Evolutionary conservation across 352 stramenopile species (phyloP).

Genomic region (Albugo candida): DNA sequence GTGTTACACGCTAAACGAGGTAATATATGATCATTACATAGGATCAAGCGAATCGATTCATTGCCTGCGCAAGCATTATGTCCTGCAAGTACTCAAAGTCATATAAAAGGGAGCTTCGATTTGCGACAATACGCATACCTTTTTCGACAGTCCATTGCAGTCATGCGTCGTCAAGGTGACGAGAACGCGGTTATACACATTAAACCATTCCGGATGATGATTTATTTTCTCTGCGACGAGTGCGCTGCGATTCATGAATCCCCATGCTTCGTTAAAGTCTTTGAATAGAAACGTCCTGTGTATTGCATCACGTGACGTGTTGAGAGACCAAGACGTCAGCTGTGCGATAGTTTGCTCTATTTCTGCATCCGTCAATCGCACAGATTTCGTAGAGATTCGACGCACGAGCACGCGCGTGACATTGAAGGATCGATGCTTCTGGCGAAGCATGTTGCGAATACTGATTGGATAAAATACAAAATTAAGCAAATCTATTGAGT

Average conservation of each 20-base stretch:
- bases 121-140: constrained; percentile 26
- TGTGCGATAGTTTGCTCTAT: neutral
- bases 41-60: constrained; percentile 16
- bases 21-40: too few species aligned
- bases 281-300: constrained; percentile 62
- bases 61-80: constrained; percentile 39
- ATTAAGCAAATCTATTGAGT: too few species aligned
- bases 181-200: constrained; percentile 95
- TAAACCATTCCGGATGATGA: constrained; percentile 98
- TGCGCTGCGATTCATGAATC: constrained; percentile 59
- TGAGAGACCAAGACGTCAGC: constrained; percentile 1
- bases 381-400: neutral
- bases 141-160: constrained; percentile 82
- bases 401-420: too few species aligned
- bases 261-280: constrained; percentile 67
- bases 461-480: too few species aligned
- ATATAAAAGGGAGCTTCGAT: neutral
- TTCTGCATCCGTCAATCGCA: constrained; percentile 1
- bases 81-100: constrained; percentile 14
- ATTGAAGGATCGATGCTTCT: too few species aligned
- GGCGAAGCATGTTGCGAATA: too few species aligned
- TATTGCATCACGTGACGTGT: constrained; percentile 45
- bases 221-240: constrained; percentile 77
- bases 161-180: constrained; percentile 95
- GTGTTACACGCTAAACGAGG: too few species aligned